These are phyloP conservation scores for Davidsoniella eucalypti DNA, from an alignment of 2,329 filamentous ascomycete genomes.

Conservation along the genomic window DNA sequence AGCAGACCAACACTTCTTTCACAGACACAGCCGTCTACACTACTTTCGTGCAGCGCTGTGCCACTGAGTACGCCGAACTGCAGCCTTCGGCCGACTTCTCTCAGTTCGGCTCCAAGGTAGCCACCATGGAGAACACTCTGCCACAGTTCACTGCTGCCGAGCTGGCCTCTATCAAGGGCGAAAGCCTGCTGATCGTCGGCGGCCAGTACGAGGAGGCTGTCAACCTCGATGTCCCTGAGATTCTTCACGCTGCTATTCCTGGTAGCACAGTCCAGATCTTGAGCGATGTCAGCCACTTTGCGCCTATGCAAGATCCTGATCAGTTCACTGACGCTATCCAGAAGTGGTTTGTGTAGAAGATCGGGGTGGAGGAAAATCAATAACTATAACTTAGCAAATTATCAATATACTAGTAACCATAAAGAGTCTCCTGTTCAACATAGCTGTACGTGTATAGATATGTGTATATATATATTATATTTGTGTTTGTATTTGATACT, in stretches of 20 bases:
- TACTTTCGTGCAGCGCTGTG: slow-evolving; percentile 21
- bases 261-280: slow-evolving; percentile 23
- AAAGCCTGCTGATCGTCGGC: slow-evolving; percentile 19
- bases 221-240: slow-evolving; percentile 21
- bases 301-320: slow-evolving; percentile 25
- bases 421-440: no score
- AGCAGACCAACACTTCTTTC: slow-evolving; percentile 23
- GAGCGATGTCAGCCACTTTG: slow-evolving; percentile 26
- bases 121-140: slow-evolving; percentile 22
- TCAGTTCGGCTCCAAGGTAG: slow-evolving; percentile 22
- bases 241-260: slow-evolving; percentile 22
- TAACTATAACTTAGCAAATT: background rate
- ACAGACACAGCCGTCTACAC: slow-evolving; percentile 19
- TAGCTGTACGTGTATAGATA: no score
- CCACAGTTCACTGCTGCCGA: slow-evolving; percentile 20
- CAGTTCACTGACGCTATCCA: slow-evolving; percentile 20
- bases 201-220: slow-evolving; percentile 24
- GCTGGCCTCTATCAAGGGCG: slow-evolving; percentile 18
- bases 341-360: slow-evolving; percentile 16
- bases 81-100: slow-evolving; percentile 23
- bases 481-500: no score
- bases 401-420: no score
- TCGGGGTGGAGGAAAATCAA: background rate
- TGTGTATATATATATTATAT: no score
- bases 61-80: slow-evolving; percentile 21